Conservation (phyloP, 169 alveolate genomes). For the Plasmodium berghei region DNA sequence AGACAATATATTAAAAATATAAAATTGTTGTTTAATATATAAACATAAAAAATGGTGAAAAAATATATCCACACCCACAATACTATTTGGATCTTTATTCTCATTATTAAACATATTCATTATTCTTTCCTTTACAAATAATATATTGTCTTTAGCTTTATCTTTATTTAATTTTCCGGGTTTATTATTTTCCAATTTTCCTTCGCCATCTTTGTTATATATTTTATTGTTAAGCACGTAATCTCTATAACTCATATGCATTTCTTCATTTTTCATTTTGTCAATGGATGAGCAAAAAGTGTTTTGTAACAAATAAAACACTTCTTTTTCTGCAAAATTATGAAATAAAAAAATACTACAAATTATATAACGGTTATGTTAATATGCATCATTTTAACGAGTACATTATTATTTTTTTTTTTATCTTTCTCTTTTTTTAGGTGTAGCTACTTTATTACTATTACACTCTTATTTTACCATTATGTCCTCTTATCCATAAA, state of each 20-base stretch:
- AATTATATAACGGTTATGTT: not conserved
- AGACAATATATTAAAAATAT: conserved; percentile 50
- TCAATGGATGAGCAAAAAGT: conserved; percentile 22
- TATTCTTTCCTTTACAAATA: conserved; percentile 37
- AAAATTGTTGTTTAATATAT: conserved; percentile 69
- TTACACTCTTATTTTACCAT: conserved; percentile 21
- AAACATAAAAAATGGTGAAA: conserved; percentile 59
- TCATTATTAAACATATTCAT: conserved; percentile 63
- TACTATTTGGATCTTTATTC: conserved; percentile 26
- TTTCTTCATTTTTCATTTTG: conserved; percentile 15
- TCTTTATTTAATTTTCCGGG: not conserved
- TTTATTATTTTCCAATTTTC: not conserved
- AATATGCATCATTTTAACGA: not conserved
- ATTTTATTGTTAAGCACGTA: not conserved
- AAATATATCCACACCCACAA: conserved; percentile 21
- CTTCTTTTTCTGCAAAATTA: conserved; percentile 43
- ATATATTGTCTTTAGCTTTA: conserved; percentile 47
- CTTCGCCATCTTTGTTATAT: not conserved
- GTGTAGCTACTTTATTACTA: not conserved
- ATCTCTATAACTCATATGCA: conserved; percentile 4
- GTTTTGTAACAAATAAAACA: conserved; percentile 53
- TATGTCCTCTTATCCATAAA: conserved; percentile 47
- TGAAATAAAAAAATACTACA: not conserved
- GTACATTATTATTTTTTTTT: not conserved
- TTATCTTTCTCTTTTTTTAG: not conserved